Conservation (phyloP, 768 basidiomycete species). For the Russula dissimulans region DNA sequence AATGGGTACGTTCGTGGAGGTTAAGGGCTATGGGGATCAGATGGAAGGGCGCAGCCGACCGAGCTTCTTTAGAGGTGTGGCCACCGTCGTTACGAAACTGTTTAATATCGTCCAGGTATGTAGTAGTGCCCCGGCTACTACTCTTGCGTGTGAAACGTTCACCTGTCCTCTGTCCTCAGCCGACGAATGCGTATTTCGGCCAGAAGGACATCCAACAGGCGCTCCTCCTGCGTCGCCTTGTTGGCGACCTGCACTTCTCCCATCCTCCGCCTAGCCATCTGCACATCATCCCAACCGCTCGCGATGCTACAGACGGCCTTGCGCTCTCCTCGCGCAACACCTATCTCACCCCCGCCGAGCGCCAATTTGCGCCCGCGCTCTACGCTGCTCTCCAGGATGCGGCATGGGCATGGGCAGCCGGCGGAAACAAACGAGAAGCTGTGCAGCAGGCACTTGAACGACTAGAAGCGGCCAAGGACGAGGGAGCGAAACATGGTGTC, state of each 20-base stretch:
- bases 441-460: conserved; percentile 36
- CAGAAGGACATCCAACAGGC: conserved; percentile 99
- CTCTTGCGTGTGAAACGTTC: not conserved
- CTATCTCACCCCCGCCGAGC: conserved; percentile 62
- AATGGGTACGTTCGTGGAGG: conserved; percentile 84
- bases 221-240: conserved; percentile 69
- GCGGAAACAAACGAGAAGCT: conserved; percentile 42
- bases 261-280: conserved; percentile 64
- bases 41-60: conserved; percentile 90
- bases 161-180: conserved; percentile 37
- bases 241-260: conserved; percentile 69
- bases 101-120: conserved; percentile 86
- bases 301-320: conserved; percentile 53
- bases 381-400: conserved; percentile 58
- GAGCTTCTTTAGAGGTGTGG: conserved; percentile 90
- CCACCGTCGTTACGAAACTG: conserved; percentile 89
- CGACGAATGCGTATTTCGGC: conserved; percentile 88
- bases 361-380: conserved; percentile 49
- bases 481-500: conserved; percentile 30
- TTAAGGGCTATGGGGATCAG: conserved; percentile 82
- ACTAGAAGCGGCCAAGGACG: conserved; percentile 28
- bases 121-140: not conserved
- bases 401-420: conserved; percentile 43
- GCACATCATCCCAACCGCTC: conserved; percentile 82
- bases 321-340: conserved; percentile 89